Base-by-base conservation (phyloP, 2,329 filamentous ascomycete species). In the Aspergillus ustus region DNA sequence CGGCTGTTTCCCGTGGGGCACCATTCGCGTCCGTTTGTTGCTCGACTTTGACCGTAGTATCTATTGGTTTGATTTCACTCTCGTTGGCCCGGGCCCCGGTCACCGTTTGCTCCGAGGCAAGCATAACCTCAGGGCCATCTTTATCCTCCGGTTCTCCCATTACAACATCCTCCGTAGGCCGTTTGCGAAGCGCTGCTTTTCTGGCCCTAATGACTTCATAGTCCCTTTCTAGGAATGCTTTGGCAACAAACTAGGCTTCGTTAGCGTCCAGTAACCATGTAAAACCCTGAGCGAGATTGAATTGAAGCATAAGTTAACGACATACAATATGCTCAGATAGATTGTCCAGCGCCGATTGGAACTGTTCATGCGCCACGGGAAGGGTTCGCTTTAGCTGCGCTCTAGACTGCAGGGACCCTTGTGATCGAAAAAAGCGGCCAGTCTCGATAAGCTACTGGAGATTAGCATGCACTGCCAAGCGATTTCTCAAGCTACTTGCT, bases 301-400 rank as follows among this genome's bases (percentile, higher is more conserved):
- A 11, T 28, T 9, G 40, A 4, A 28, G 40, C 5, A 25, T 25
- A 15, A 43, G n/a, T 11, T 29, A 43, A 34, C 59, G 13, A 69
- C 77, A 58, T 73, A 80, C 78, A 66, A 80, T 79, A 61, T 80
- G 76, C 59, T 80, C 75, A 11, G 77, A 78, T 29, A 80, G 67
- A 49, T 69, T 72, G 61, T 80, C 78, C 25, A 80, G 62, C 7
- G 77, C 77, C 51, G 64, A 66, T 57, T 80, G 77, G 57, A 79
- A 79, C 52, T 75, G 69, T 44, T 78, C 76, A 59, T 78, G 73
- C 17, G 76, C 71, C 20, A 62, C 63, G 7, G 78, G 78, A n/a
- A 80, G 67, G 17, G 73, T 69, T 11, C 73, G 72, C 62, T 78
- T 77, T 43, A 80, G 60, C 29, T 77, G 76, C 15, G 70, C 62